Conservation (phyloP, 176 grass and related monocot species). For the Cymbopogon citratus region DNA sequence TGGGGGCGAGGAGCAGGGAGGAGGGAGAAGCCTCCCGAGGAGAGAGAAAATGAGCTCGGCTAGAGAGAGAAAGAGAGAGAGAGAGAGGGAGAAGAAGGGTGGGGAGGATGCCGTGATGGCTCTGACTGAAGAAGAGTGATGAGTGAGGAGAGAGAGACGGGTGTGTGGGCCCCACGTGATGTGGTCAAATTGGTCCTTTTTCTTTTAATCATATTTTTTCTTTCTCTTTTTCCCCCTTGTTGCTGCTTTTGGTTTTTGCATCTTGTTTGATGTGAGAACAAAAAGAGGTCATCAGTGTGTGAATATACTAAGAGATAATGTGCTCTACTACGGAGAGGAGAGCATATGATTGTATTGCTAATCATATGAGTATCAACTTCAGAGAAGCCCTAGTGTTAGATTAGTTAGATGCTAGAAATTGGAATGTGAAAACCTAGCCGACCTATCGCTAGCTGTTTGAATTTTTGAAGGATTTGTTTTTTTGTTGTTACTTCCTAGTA, state of each 20-base stretch:
- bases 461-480: neutral
- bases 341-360: conserved; percentile 9
- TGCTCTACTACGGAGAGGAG: neutral
- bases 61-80: neutral
- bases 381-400: neutral
- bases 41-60: neutral
- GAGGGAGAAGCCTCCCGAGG: conserved; percentile 24
- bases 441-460: neutral
- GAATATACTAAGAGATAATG: conserved; percentile 28
- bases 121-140: too few species aligned
- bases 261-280: conserved; percentile 19
- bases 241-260: conserved; percentile 22
- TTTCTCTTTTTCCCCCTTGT: neutral
- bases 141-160: too few species aligned
- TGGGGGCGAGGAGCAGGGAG: neutral
- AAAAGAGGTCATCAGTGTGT: conserved; percentile 24
- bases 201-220: neutral
- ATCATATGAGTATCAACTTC: neutral
- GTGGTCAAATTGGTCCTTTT: too few species aligned
- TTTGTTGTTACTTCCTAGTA: neutral
- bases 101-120: too few species aligned
- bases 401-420: neutral
- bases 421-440: too few species aligned
- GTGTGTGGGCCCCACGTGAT: too few species aligned
- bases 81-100: neutral